Percentiles rank a stretch among this genome's conserved stretches.
Evolutionary conservation across 1,284 basidiomycete genomes (phyloP).

Genomic region (Phlebopus sp.): DNA sequence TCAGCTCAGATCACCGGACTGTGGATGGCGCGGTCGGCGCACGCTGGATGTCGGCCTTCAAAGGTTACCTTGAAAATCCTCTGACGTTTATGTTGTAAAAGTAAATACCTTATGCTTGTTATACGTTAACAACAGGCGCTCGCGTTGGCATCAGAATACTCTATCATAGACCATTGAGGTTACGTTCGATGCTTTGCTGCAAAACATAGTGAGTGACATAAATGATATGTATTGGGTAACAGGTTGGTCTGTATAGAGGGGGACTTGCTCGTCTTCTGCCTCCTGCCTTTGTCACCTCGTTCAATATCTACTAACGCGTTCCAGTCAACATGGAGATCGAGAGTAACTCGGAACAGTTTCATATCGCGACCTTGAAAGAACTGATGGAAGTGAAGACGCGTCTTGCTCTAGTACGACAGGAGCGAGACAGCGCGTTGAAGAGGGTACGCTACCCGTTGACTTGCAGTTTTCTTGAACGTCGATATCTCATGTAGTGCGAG

Average conservation of each 20-base stretch:
- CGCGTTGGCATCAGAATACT: neutral
- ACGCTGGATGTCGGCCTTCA: conserved; percentile 91
- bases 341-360: neutral
- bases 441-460: neutral
- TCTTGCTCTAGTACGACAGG: neutral
- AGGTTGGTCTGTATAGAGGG: no score
- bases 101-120: conserved; percentile 1
- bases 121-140: conserved; percentile 3
- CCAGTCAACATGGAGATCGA: neutral
- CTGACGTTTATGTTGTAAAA: conserved; percentile 86
- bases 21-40: conserved; percentile 94
- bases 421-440: neutral
- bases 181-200: conserved; percentile 17
- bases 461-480: neutral
- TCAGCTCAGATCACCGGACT: conserved; percentile 93
- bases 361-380: conserved; percentile 1
- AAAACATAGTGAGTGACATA: conserved; percentile 20
- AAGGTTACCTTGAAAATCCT: conserved; percentile 96
- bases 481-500: no score
- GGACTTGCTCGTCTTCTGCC: no score
- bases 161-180: conserved; percentile 26
- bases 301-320: neutral
- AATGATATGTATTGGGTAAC: no score
- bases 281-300: no score
- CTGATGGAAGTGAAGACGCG: neutral